Evolutionary conservation across 1,139 yeast species (phyloP).

Genomic region (Diutina mesorugosa): DNA sequence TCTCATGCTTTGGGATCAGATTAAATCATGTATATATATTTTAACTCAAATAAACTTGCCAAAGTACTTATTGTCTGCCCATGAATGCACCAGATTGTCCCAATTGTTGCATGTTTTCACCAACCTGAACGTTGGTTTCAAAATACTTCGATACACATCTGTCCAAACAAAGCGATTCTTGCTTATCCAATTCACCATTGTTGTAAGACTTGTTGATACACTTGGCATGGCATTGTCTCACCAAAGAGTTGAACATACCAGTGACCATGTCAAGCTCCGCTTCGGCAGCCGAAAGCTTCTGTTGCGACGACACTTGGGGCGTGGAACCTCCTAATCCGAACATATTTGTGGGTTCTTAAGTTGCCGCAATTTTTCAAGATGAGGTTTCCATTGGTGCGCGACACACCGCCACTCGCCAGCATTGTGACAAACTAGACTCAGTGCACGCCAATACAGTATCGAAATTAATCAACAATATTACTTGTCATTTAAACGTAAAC

Average conservation of each 20-base stretch:
- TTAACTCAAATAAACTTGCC: background rate
- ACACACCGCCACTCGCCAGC: background rate
- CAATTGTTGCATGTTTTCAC: slow-evolving; percentile 75
- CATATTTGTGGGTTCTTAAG: slow-evolving; percentile 13
- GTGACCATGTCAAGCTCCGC: slow-evolving; percentile 96
- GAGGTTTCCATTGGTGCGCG: slow-evolving; percentile 2
- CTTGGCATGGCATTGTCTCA: slow-evolving; percentile 79
- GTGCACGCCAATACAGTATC: background rate
- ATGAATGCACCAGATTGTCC: slow-evolving; percentile 46
- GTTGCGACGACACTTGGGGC: slow-evolving; percentile 63
- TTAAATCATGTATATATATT: background rate
- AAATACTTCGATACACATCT: slow-evolving; percentile 97
- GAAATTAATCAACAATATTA: background rate
- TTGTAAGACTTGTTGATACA: slow-evolving; percentile 59
- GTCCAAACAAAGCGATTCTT: slow-evolving; percentile 85
- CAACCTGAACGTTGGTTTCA: slow-evolving; percentile 91
- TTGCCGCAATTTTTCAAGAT: background rate
- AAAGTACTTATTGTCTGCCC: slow-evolving; percentile 29
- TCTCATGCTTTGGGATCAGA: slow-evolving; percentile 40
- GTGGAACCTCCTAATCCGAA: slow-evolving; percentile 66
- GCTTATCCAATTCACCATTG: slow-evolving; percentile 72
- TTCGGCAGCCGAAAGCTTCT: slow-evolving; percentile 62
- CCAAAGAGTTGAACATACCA: slow-evolving; percentile 85
- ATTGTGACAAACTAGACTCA: background rate
- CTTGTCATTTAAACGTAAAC: no score